Conservation (phyloP, 345 rosid genomes). For the Brassica nigra region DNA sequence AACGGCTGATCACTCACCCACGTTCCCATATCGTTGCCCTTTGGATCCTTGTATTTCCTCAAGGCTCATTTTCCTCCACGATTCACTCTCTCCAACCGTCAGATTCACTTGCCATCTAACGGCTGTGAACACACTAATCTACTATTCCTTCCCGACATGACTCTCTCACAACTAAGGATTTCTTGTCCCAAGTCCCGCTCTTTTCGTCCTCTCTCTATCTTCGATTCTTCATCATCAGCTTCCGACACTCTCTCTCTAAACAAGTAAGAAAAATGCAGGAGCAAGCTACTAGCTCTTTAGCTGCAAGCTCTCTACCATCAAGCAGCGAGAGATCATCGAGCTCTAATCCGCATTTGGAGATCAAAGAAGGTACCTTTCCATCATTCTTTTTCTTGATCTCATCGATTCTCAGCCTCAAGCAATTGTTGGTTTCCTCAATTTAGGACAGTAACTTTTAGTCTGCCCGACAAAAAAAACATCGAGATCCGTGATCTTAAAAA, state of each 20-base stretch:
- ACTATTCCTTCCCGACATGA: conserved; percentile 28
- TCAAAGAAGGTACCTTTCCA: conserved; percentile 67
- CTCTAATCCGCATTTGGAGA: conserved; percentile 78
- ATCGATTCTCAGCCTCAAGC: conserved; percentile 25
- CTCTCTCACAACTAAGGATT: conserved; percentile 27
- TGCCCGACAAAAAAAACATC: conserved; percentile 19
- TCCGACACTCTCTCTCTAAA: neutral
- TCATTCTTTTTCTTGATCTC: neutral
- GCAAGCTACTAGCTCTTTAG: conserved; percentile 74
- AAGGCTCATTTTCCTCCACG: conserved; percentile 64
- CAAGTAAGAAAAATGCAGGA: conserved; percentile 69
- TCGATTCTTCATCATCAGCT: neutral
- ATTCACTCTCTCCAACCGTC: conserved; percentile 18
- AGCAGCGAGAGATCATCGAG: conserved; percentile 99
- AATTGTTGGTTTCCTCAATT: conserved; percentile 24
- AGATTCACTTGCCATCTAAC: conserved; percentile 43
- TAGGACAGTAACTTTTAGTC: conserved; percentile 24
- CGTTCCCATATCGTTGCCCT: conserved; percentile 43
- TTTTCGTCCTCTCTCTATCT: conserved; percentile 33
- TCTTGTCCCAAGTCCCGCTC: conserved; percentile 59
- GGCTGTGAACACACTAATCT: conserved; percentile 28
- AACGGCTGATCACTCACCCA: conserved; percentile 35
- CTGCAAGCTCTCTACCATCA: conserved; percentile 84
- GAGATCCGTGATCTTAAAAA: conserved; percentile 29
- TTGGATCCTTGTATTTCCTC: conserved; percentile 45